Base-by-base conservation (phyloP, 176 grass and related monocot species). In the Saccharum spontaneum region DNA sequence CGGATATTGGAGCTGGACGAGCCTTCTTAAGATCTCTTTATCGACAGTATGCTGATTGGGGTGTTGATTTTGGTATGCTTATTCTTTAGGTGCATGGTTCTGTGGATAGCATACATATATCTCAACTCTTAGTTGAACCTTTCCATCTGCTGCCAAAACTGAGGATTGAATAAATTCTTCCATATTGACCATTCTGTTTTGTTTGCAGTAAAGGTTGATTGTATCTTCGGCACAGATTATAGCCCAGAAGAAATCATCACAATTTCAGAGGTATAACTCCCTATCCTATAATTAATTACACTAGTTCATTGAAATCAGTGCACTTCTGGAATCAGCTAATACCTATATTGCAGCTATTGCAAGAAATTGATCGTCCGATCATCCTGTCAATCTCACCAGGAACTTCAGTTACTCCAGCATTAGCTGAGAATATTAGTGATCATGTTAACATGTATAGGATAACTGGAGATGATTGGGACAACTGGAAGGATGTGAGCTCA, bases 381-480 rank as follows among this genome's bases (percentile, higher is more conserved):
- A 31, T 98, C 33, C 73, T 98, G 38, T 98, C 95, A 28, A 74
- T 98, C 39, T 98, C 95, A 77, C 95, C 95, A 78, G 92, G 92
- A 78, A 88, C 76, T 15, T 78, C 75, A 37, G 92, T 93, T 40
- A 95, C 85, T 76, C 61, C 89, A 80, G 82, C 82, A 7, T 88
- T 98, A 87, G 91, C 95, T 52, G 75, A 89, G 54, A 85, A 82
- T 22, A 93, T 98, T 26, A 86, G 89, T 45, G 52, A 86, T 26
- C 80, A 88, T 76, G 90, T 95, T 64, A 94, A 98, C 48, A 93
- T 98, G 88, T 95, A 98, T 77, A 92, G 95, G 81, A 86, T 95
- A 79, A 98, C 95, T 36, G 92, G 79, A 30, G 95, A 98, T 83
- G 95, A 98, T 86, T 98, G 95, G 95, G 95, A 98, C 79, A 90